Evolutionary conservation across 2,329 filamentous ascomycete genomes (phyloP), one percentile per base, ranked within the genome.

Genomic region (Apiospora koreana): DNA sequence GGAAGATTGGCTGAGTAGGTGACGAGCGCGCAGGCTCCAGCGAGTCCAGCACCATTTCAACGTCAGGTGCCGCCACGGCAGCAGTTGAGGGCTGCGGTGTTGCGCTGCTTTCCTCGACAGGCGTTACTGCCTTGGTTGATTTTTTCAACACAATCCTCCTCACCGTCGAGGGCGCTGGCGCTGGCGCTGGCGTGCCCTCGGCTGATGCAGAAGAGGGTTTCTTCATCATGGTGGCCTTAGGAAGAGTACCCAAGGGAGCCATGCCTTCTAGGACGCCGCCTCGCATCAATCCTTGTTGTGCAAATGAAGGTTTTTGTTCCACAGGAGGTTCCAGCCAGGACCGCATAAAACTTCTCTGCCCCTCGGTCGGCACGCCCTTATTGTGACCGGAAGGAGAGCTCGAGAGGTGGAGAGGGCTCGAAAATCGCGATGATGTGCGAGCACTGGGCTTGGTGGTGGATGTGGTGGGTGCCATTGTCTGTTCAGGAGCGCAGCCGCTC

Each of bases 201-300:
- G 80, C 74, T 70, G 74, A 77, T 66, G 76, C 74, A 69, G 75
- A 79, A 69, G 75, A 79, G 69, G 78, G 78, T 76, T 83, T 85
- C 82, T 90, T 89, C 74, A 90, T 84, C 78, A 89, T 87, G 65
- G 86, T 82, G 28, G 86, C 86, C 81, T 88, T 89, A 16, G 94
- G 94, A 75, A 91, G 85, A 69, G 90, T 87, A 50, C 94, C 94
- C 69, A 97, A 83, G 35, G 94, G 91, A 68, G 91, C 91, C 94
- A 97, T 97, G 76, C 91, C 91, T 80, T 93, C 91, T 71, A 97
- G 85, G 23, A 97, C 93, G 73, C 93, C 93, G 79, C 90, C 89
- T 66, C 92, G 87, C 76, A 92, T 85, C 75, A 96, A 87, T 62
- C 92, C 93, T 70, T 87, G 89, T 79, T 97, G 94, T 83, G 93